Evolutionary conservation across 345 rosid species (phyloP).

Genomic region (Arabidopsis thaliana): TAIR10.1 NC_003070.9:22716501-22717000

Average conservation of each 20-base stretch:
- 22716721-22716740: background rate
- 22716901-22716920: background rate
- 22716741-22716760: too few relatives aligned
- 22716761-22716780: background rate
- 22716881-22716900: background rate
- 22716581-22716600: too few relatives aligned
- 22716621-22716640: too few relatives aligned
- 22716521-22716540: too few relatives aligned
- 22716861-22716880: background rate
- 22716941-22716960: background rate
- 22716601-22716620: too few relatives aligned
- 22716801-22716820: background rate
- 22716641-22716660: too few relatives aligned
- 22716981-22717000: background rate
- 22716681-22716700: too few relatives aligned
- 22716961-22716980: background rate
- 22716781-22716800: background rate
- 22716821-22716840: background rate
- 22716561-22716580: too few relatives aligned
- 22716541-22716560: too few relatives aligned
- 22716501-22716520: too few relatives aligned
- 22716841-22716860: background rate
- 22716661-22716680: too few relatives aligned
- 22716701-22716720: too few relatives aligned
- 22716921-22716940: background rate